These are phyloP conservation scores for Luffa acutangula DNA, from an alignment of 306 rosid species.

Conservation along the genomic window DNA sequence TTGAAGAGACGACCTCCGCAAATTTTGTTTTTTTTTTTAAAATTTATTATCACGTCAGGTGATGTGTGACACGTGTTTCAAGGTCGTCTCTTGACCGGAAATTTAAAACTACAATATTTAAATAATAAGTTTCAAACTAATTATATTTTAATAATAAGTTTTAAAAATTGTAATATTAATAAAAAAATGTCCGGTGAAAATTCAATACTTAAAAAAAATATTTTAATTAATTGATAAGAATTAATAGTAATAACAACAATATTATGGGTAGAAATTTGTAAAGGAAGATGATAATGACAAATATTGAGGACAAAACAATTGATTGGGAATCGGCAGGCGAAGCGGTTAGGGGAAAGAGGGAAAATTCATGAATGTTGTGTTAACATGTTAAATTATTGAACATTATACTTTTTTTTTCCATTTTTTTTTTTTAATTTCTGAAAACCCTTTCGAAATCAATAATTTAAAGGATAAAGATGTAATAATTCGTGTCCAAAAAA, in stretches of 20 bases:
- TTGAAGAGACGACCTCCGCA: no score
- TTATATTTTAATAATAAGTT: no score
- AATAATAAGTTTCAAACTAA: no score
- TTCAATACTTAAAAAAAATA: no score
- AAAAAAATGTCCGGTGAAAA: no score
- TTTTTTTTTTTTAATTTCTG: background rate
- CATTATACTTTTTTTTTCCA: background rate
- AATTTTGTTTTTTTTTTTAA: no score
- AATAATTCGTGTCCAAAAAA: background rate
- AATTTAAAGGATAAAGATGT: constrained; percentile 5
- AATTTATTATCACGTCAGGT: no score
- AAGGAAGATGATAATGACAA: background rate
- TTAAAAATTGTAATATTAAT: no score
- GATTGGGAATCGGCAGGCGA: background rate
- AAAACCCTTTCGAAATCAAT: background rate
- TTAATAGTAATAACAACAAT: background rate
- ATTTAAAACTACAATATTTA: no score
- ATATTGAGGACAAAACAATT: background rate
- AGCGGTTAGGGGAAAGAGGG: background rate
- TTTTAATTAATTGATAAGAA: background rate
- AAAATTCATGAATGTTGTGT: constrained; percentile 5
- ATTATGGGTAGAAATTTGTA: background rate
- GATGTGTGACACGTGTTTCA: no score
- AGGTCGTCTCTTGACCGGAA: no score
- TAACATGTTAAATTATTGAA: background rate